phyloP scores from a whole-genome alignment of 345 rosid species.

The Litchi chinensis region DNA sequence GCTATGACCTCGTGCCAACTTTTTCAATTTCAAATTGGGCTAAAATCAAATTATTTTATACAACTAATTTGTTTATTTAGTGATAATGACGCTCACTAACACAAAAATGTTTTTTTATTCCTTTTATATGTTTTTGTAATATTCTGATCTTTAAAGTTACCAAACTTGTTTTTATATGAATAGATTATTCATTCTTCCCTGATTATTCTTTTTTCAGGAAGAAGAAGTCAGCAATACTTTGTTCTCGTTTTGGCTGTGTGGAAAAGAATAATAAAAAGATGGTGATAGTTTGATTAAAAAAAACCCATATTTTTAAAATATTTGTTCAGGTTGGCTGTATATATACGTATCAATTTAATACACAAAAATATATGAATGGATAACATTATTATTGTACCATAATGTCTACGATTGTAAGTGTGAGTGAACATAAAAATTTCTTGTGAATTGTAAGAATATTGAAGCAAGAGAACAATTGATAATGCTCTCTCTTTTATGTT shows the following conservation, averaged over 20 bases:
- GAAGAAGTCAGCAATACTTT: conserved; percentile 31
- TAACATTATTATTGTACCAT: background rate
- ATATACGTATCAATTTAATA: conserved; percentile 8
- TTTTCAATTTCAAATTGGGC: conserved; percentile 20
- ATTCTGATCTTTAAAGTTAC: conserved; percentile 43
- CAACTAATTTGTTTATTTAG: conserved; percentile 28
- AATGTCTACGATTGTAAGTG: background rate
- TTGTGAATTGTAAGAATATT: background rate
- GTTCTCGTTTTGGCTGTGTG: conserved; percentile 31
- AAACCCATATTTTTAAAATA: background rate
- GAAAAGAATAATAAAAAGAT: conserved; percentile 24
- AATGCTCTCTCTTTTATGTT: background rate
- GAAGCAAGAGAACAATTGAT: background rate
- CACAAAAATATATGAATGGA: background rate
- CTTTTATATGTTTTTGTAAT: background rate
- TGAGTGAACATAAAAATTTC: background rate
- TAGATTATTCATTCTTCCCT: conserved; percentile 28
- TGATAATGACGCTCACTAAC: conserved; percentile 66
- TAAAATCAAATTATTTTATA: conserved; percentile 19
- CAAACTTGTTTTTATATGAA: conserved; percentile 29
- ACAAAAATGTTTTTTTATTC: conserved; percentile 26
- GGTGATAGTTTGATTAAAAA: conserved; percentile 17
- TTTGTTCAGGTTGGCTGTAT: background rate
- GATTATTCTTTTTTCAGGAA: conserved; percentile 27
- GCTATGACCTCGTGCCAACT: conserved; percentile 37